A percentile compares a stretch with the other conserved stretches of the same genome.
Evolutionary conservation across 139 green algal species (phyloP).

Genomic region (Coelastrella sp.): DNA sequence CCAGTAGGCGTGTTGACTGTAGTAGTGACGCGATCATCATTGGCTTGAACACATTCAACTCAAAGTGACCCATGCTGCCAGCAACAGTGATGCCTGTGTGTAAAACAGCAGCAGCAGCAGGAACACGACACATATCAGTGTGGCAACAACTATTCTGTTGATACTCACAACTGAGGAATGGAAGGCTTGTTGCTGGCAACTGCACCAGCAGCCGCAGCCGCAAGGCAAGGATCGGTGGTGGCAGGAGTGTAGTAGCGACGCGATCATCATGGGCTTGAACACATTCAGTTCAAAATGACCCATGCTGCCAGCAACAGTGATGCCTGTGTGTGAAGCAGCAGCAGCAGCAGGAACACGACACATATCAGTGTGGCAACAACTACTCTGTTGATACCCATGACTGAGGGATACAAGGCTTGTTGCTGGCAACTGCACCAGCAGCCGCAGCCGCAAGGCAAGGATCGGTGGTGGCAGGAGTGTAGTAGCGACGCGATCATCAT

Average conservation of each 20-base stretch:
- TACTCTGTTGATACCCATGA: no score
- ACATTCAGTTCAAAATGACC: slow-evolving; percentile 98
- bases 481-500: slow-evolving; percentile 74
- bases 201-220: background rate
- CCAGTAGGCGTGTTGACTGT: slow-evolving; percentile 74
- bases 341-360: slow-evolving; percentile 28
- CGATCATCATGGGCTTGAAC: slow-evolving; percentile 93
- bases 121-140: slow-evolving; percentile 76
- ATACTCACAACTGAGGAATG: no score
- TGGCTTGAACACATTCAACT: slow-evolving; percentile 98
- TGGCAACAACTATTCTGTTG: no score
- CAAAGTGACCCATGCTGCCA: slow-evolving; percentile 90
- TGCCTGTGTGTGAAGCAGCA: slow-evolving; percentile 65
- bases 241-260: slow-evolving; percentile 45
- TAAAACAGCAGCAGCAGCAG: slow-evolving; percentile 2
- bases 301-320: slow-evolving; percentile 82
- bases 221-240: no score
- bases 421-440: no score
- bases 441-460: no score
- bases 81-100: slow-evolving; percentile 84
- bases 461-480: no score
- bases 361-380: no score
- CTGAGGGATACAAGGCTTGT: no score
- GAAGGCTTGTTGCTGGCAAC: no score
- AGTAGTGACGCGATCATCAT: slow-evolving; percentile 74